Evolutionary conservation across 2,329 filamentous ascomycete genomes (phyloP).

Genomic region (Paracoccidioides lutzii): DNA sequence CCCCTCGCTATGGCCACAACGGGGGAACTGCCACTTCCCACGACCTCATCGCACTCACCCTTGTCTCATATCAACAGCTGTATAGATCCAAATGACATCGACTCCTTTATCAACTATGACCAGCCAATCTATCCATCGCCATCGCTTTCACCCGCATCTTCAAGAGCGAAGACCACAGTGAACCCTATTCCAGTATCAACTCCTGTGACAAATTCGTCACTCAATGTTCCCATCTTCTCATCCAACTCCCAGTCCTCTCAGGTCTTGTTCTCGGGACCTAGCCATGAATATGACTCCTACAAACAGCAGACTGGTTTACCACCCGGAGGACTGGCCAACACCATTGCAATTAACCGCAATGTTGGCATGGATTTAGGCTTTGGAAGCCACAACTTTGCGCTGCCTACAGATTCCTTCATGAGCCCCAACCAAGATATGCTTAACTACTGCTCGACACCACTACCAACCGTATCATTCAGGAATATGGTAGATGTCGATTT

Average conservation of each 20-base stretch:
- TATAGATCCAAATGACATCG: constrained; percentile 33
- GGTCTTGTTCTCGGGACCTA: constrained; percentile 58
- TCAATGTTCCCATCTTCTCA: constrained; percentile 20
- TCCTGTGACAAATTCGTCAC: constrained; percentile 19
- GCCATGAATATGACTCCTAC: constrained; percentile 90
- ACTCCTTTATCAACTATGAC: constrained; percentile 36
- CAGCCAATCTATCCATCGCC: constrained; percentile 29
- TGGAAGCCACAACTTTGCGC: constrained; percentile 42
- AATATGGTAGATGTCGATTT: neutral
- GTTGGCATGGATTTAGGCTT: constrained; percentile 59
- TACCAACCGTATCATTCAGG: constrained; percentile 5
- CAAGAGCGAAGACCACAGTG: constrained; percentile 4
- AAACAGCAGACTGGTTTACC: constrained; percentile 91
- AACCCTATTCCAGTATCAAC: constrained; percentile 5
- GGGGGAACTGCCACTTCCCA: constrained; percentile 13
- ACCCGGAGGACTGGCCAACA: constrained; percentile 66
- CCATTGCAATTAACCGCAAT: constrained; percentile 62
- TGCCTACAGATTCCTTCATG: constrained; percentile 43
- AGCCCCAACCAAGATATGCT: neutral
- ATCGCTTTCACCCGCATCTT: constrained; percentile 10
- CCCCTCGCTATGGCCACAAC: constrained; percentile 9
- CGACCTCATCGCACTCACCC: constrained; percentile 14
- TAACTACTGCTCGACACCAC: constrained; percentile 12
- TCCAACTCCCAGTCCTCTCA: constrained; percentile 33
- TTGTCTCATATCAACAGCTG: constrained; percentile 18